Conservation (phyloP, 176 grass and related monocot species). For the Poa annua region DNA sequence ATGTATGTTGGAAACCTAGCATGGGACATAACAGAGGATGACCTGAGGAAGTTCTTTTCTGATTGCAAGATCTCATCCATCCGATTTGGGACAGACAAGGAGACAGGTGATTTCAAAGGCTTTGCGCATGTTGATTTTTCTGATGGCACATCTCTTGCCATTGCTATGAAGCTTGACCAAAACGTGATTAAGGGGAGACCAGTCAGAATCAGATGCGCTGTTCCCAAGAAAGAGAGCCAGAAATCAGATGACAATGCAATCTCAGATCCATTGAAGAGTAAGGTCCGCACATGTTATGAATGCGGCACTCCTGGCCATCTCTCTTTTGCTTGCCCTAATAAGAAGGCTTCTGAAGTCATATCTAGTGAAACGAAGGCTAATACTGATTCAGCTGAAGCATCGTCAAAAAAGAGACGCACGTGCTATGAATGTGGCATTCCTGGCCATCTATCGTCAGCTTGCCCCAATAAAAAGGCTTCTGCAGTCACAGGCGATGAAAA, state of each 20-base stretch:
- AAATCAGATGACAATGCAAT: slow-evolving; percentile 36
- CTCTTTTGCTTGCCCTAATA: slow-evolving; percentile 73
- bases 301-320: slow-evolving; percentile 74
- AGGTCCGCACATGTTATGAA: slow-evolving; percentile 60
- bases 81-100: slow-evolving; percentile 80
- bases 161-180: slow-evolving; percentile 84
- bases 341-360: slow-evolving; percentile 46
- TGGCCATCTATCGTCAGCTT: slow-evolving; percentile 75
- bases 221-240: slow-evolving; percentile 59
- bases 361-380: slow-evolving; percentile 41
- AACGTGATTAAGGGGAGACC: slow-evolving; percentile 68
- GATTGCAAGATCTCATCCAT: slow-evolving; percentile 82
- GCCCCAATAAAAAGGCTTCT: slow-evolving; percentile 62
- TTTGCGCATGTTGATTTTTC: slow-evolving; percentile 81
- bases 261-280: slow-evolving; percentile 42
- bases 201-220: slow-evolving; percentile 78
- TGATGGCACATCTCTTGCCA: slow-evolving; percentile 55
- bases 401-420: slow-evolving; percentile 64
- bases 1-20: slow-evolving; percentile 86
- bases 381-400: slow-evolving; percentile 42
- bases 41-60: slow-evolving; percentile 69
- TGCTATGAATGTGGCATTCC: slow-evolving; percentile 69
- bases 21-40: slow-evolving; percentile 87
- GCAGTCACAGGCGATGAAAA: slow-evolving; percentile 41
- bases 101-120: slow-evolving; percentile 85